Base-by-base conservation (phyloP, 495 filamentous ascomycete genomes). In the Neurospora sp. region DNA sequence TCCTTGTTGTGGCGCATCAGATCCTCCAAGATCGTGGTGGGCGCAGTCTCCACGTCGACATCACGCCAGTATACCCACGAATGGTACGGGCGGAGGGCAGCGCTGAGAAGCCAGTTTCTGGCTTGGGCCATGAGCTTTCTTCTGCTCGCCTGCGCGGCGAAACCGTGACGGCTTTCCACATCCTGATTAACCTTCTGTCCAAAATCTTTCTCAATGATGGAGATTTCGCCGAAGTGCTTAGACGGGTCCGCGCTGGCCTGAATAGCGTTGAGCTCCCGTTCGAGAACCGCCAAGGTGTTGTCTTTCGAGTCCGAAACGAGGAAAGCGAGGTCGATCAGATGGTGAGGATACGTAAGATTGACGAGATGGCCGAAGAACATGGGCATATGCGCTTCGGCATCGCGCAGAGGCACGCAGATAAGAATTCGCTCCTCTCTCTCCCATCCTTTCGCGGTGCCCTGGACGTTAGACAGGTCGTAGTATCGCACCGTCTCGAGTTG, bases 21-120 rank as follows among this genome's bases (percentile, higher is more conserved):
- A 84, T 99, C 96, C 81, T 99, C 96, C 76, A 99, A 82, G 73
- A 99, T 98, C 2, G 96, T 98, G 76, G 92, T 91, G 0, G 96
- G 96, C 11, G 96, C 95, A 8, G 96, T 99, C 83, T 98, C 93
- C 14, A 99, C 96, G 83, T 99, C 96, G 31, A 96, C 96, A 85
- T 99, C 96, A 82, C 96, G 88, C 96, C 96, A 99, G 78, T 99
- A 99, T 37, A 99, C 96, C 96, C 96, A 99, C 77, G 93, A 96
- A 79, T 99, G 96, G 42, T 95, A 95, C 5, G 96, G 96, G 69
- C 96, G 89, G 46, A 99, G 85, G 20, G 96, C 95, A 35, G 96
- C 95, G 77, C 93, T 97, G 74, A 99, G 83, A 70, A 99, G 82
- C 96, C 96, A 99, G 84, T 99, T 99, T 74, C 96, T 88, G 14